Conservation (phyloP, 1,284 basidiomycete species). For the Cryptococcus sp. region DNA sequence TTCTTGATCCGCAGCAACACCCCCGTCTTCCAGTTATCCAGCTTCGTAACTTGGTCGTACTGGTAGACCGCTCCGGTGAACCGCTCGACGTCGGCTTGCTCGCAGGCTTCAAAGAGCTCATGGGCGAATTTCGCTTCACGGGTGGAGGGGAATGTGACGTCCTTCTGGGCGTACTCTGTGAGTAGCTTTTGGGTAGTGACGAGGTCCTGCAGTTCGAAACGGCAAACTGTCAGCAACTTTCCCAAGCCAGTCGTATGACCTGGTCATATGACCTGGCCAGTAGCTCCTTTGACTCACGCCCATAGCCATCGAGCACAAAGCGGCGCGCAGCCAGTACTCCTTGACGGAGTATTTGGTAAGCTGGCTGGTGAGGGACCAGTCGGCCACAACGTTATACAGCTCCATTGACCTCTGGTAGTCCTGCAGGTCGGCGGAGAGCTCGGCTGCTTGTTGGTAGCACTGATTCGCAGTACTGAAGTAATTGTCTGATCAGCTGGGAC, state of each 20-base stretch:
- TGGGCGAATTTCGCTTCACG: conserved; percentile 85
- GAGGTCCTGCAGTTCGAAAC: conserved; percentile 61
- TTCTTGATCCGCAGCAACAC: conserved; percentile 86
- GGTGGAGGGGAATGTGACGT: conserved; percentile 76
- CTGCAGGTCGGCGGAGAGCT: conserved; percentile 84
- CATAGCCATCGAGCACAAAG: conserved; percentile 85
- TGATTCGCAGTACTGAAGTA: conserved; percentile 81
- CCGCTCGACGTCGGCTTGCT: conserved; percentile 69
- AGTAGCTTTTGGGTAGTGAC: conserved; percentile 79
- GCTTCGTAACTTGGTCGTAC: conserved; percentile 80
- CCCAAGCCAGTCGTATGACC: background rate
- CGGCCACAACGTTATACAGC: conserved; percentile 85
- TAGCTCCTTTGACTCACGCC: conserved; percentile 67
- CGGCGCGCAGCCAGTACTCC: conserved; percentile 90
- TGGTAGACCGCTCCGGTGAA: conserved; percentile 70
- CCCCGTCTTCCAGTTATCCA: conserved; percentile 92
- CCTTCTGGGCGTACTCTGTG: conserved; percentile 65
- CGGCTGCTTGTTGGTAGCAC: conserved; percentile 94
- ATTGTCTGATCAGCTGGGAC: background rate
- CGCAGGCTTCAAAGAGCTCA: conserved; percentile 71
- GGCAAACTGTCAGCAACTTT: background rate
- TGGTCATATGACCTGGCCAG: background rate
- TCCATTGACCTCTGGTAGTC: conserved; percentile 82
- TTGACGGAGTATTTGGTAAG: conserved; percentile 99
- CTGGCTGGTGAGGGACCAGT: conserved; percentile 73